Evolutionary conservation across 257 asterid species (phyloP).

Genomic region (Solanum dulcamara): DNA sequence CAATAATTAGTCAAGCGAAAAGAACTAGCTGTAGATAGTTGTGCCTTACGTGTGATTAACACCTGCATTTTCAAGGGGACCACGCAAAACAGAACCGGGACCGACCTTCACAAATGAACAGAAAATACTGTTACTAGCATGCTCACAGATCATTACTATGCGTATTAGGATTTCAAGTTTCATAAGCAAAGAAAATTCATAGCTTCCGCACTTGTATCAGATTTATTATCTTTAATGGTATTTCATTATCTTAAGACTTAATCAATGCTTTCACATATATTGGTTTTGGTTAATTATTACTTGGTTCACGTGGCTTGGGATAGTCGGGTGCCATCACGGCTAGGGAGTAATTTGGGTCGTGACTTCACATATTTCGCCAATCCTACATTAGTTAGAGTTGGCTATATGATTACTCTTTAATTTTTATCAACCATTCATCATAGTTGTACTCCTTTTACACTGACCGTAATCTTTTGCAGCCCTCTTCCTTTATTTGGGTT

Average conservation of each 20-base stretch:
- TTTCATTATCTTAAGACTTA: not conserved
- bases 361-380: not conserved
- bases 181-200: not conserved
- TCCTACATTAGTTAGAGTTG: not conserved
- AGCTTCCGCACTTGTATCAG: not conserved
- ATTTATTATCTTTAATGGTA: not conserved
- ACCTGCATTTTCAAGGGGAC: slow-evolving; percentile 55
- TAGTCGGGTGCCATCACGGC: not conserved
- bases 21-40: not conserved
- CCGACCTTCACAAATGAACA: slow-evolving; percentile 52
- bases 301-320: not conserved
- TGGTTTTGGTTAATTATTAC: not conserved
- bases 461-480: not conserved
- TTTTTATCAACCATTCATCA: not conserved
- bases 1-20: not conserved
- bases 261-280: not conserved
- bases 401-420: not conserved
- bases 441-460: not conserved
- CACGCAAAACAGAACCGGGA: slow-evolving; percentile 72
- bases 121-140: not conserved
- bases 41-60: slow-evolving; percentile 38
- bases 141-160: not conserved
- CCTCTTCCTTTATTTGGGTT: not conserved
- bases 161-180: not conserved
- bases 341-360: not conserved